Evolutionary conservation across 2,329 filamentous ascomycete genomes (phyloP), one percentile per base, ranked within the genome.

Genomic region (Ophioceras dolichostomum): DNA sequence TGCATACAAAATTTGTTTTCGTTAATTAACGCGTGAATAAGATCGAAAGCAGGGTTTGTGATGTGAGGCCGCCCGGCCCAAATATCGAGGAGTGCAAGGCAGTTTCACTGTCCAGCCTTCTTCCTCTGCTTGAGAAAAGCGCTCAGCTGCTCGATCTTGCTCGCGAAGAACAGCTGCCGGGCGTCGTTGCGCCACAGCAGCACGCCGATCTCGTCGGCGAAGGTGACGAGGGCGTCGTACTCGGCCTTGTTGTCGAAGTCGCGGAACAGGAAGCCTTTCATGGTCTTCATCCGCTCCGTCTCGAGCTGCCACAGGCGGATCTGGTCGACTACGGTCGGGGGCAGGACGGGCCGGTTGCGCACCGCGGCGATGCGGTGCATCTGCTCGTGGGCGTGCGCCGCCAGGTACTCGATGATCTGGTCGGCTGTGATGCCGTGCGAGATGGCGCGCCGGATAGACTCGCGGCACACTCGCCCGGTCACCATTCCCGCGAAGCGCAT

Each of bases 221-320:
- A 91, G 41, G 74, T 73, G 4, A 76, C 70, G 10, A 85, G 73
- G 32, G 73, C 77, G 35, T 73, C 65, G 53, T 85, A 91, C 54
- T 88, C 83, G 39, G 70, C 70, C 36, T 68, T 62, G 22, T 69
- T 77, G 31, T 77, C 75, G 52, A 96, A 94, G 44, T 96, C 89
- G 51, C 82, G 81, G 65, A 98, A 94, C 20, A 96, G 57, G 55
- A 86, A 96, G 0, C 91, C 91, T 1, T 71, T 65, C 5, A 78
- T 86, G 2, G 83, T 77, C 56, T 83, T 83, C 74, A 98, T 93
- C 36, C 91, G 75, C 63, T 98, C 91, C 45, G 89, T 87, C 59
- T 98, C 91, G 37, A 96, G 78, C 64, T 98, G 89, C 91, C 91
- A 98, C 16, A 98, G 74, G 2, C 88, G 74, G 50, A 98, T 95